phyloP scores from a whole-genome alignment of 2,329 filamentous ascomycete genomes.

The Chrysoporthe puriensis region DNA sequence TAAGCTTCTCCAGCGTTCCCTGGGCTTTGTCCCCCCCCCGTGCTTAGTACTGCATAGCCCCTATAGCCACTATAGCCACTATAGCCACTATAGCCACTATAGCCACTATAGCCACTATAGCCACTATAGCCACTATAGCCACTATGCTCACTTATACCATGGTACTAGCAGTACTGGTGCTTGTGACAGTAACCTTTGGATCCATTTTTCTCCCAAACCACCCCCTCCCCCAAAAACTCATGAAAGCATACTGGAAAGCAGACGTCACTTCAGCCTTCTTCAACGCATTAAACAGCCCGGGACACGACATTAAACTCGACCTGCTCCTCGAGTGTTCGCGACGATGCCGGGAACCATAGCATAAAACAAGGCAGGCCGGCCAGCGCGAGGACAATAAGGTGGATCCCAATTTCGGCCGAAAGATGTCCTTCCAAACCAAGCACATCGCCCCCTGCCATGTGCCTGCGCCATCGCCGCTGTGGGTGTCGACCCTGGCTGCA shows the following conservation, averaged over 20 bases:
- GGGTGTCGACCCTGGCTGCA: neutral
- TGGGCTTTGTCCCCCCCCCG: no score
- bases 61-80: no score
- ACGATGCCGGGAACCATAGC: no score
- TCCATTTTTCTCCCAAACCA: neutral
- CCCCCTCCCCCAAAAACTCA: no score
- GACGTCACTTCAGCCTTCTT: neutral
- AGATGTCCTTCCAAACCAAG: constrained; percentile 14
- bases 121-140: no score
- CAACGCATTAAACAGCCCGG: neutral
- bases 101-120: no score
- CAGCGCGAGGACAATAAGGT: neutral
- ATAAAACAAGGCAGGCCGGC: constrained; percentile 7
- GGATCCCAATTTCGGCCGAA: constrained; percentile 12
- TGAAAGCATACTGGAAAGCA: no score
- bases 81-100: no score
- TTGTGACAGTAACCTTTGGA: neutral
- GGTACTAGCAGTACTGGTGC: no score
- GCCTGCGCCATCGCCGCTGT: constrained; percentile 16
- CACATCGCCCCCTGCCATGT: neutral
- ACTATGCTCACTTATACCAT: no score
- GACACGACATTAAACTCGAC: neutral
- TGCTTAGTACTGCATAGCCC: no score
- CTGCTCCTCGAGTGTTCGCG: neutral
- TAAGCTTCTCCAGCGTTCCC: neutral